Conservation (phyloP, 2,329 filamentous ascomycete genomes). For the Epichloe gansuensis region DNA sequence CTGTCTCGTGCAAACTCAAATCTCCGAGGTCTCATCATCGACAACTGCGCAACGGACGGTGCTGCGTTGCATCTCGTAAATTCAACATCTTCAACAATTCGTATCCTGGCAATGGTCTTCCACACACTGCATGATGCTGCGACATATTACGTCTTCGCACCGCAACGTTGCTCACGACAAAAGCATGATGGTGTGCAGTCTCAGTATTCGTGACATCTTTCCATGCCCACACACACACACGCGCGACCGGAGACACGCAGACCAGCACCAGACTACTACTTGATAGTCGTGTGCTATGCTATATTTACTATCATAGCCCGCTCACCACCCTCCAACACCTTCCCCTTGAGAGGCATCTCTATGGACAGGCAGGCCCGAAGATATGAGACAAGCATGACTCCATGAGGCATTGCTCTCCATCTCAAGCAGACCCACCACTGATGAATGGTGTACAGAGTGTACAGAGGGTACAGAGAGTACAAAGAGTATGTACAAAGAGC, state of each 20-base stretch:
- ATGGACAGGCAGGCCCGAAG: slow-evolving; percentile 1
- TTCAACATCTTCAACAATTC: background rate
- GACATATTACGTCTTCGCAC: background rate
- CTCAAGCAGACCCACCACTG: too few relatives aligned
- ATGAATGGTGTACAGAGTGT: too few relatives aligned
- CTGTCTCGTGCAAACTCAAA: too few relatives aligned
- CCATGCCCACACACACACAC: background rate
- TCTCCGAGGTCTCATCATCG: too few relatives aligned
- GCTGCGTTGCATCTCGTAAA: background rate
- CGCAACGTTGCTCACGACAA: background rate
- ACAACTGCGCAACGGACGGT: too few relatives aligned
- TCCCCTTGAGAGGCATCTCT: background rate
- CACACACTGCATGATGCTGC: background rate
- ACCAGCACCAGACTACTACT: too few relatives aligned
- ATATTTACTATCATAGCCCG: background rate
- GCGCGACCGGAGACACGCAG: too few relatives aligned
- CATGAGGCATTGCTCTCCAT: slow-evolving; percentile 2
- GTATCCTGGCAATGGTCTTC: background rate
- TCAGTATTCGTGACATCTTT: background rate
- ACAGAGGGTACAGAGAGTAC: too few relatives aligned
- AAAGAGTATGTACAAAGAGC: too few relatives aligned
- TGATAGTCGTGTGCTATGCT: too few relatives aligned
- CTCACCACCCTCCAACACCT: background rate
- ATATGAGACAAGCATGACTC: slow-evolving; percentile 3
- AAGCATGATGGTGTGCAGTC: background rate